Evolutionary conservation across 257 asterid species (phyloP).

Genomic region (Ehretia macrophylla): DNA sequence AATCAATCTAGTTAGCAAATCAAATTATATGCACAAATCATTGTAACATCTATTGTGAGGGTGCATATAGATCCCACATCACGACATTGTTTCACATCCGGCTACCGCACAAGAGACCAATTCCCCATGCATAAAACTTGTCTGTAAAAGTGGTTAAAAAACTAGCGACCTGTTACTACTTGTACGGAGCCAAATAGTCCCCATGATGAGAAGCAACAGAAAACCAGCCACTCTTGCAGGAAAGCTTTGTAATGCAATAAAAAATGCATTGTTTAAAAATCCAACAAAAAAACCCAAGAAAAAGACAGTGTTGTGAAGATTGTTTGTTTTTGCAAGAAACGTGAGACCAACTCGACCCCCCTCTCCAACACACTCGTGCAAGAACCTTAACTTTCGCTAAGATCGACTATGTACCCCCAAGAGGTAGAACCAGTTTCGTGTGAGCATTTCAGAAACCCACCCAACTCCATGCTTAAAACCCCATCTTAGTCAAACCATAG

Average conservation of each 20-base stretch:
- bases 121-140: neutral
- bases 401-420: neutral
- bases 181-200: conserved; percentile 1
- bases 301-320: conserved; percentile 3
- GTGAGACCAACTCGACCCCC: neutral
- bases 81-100: no score
- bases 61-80: no score
- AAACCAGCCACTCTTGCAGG: conserved; percentile 25
- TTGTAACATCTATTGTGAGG: no score
- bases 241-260: conserved; percentile 7
- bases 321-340: neutral
- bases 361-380: conserved; percentile 18
- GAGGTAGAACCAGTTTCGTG: conserved; percentile 10
- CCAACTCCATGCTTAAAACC: conserved; percentile 8
- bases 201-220: neutral
- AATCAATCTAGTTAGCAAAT: no score
- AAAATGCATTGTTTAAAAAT: conserved; percentile 2
- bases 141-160: conserved; percentile 1
- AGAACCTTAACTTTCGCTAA: conserved; percentile 14
- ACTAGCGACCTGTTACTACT: conserved; percentile 2
- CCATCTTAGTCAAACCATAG: conserved; percentile 3
- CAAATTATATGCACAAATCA: no score
- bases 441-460: conserved; percentile 21
- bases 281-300: neutral
- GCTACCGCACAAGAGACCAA: no score